Evolutionary conservation across 2,329 filamentous ascomycete genomes (phyloP).

Genomic region (Zasmidium cellare): DNA sequence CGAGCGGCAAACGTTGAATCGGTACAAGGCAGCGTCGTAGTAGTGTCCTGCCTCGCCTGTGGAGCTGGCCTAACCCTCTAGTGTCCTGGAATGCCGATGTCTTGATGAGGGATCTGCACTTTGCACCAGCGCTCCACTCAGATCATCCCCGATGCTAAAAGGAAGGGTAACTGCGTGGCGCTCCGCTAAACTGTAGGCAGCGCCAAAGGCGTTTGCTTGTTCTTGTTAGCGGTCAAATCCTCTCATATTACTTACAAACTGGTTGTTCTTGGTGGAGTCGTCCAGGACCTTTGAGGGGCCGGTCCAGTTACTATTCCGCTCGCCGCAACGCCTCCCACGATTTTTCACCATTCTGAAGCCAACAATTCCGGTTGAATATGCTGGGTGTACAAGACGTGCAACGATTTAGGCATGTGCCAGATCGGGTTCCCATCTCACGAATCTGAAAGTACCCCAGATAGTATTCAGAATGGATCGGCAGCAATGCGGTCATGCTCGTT

Average conservation of each 20-base stretch:
- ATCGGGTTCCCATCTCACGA: not conserved
- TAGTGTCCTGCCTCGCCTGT: too few relatives aligned
- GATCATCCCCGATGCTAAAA: not conserved
- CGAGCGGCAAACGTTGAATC: not conserved
- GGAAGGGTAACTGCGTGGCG: not conserved
- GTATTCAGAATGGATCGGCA: not conserved
- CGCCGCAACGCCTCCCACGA: too few relatives aligned
- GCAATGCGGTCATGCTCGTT: not conserved
- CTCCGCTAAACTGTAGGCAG: not conserved
- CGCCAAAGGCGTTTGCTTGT: not conserved
- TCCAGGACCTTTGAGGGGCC: not conserved
- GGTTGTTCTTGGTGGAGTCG: not conserved
- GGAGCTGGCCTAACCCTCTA: not conserved
- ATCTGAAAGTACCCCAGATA: not conserved
- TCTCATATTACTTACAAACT: not conserved
- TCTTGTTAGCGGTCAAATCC: not conserved
- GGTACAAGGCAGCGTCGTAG: not conserved
- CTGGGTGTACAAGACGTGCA: too few relatives aligned
- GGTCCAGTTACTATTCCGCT: not conserved
- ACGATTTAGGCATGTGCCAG: too few relatives aligned
- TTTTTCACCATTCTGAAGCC: too few relatives aligned
- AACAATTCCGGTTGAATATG: too few relatives aligned
- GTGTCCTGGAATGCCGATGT: not conserved
- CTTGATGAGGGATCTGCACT: not conserved
- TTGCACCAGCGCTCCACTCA: not conserved